Conservation (phyloP, 2,329 filamentous ascomycete species). For the Ascochyta pisi region DNA sequence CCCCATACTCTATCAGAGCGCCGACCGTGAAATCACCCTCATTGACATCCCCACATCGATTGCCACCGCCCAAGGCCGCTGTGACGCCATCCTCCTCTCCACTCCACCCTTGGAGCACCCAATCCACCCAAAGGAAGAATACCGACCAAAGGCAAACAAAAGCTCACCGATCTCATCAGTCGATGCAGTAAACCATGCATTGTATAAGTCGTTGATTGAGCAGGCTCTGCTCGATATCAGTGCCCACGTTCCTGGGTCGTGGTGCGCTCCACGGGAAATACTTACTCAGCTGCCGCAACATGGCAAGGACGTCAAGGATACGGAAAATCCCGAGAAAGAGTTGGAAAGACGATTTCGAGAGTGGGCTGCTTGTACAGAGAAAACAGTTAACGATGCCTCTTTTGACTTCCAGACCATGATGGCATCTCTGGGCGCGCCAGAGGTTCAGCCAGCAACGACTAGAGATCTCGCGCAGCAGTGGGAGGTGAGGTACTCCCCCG, state of each 20-base stretch:
- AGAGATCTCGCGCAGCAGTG: slow-evolving; percentile 29
- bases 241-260: slow-evolving; percentile 31
- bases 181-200: slow-evolving; percentile 42
- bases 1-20: slow-evolving; percentile 62
- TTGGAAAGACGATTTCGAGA: slow-evolving; percentile 38
- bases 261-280: slow-evolving; percentile 37
- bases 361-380: slow-evolving; percentile 35
- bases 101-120: slow-evolving; percentile 54
- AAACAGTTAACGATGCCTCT: slow-evolving; percentile 30
- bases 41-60: slow-evolving; percentile 75
- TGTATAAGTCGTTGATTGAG: slow-evolving; percentile 49
- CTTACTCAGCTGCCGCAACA: slow-evolving; percentile 24
- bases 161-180: slow-evolving; percentile 52
- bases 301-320: slow-evolving; percentile 25
- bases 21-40: slow-evolving; percentile 60
- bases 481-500: slow-evolving; percentile 33
- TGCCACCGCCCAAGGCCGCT: slow-evolving; percentile 67
- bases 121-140: slow-evolving; percentile 56
- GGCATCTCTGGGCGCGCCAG: slow-evolving; percentile 39
- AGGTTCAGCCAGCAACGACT: slow-evolving; percentile 25
- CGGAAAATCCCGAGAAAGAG: slow-evolving; percentile 36
- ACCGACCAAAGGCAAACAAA: slow-evolving; percentile 60
- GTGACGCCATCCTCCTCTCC: slow-evolving; percentile 56
- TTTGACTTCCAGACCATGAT: slow-evolving; percentile 47
- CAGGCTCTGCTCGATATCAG: slow-evolving; percentile 48